These are phyloP conservation scores for Epichloe bromicola DNA, from an alignment of 2,329 filamentous ascomycete species.

Conservation along the genomic window DNA sequence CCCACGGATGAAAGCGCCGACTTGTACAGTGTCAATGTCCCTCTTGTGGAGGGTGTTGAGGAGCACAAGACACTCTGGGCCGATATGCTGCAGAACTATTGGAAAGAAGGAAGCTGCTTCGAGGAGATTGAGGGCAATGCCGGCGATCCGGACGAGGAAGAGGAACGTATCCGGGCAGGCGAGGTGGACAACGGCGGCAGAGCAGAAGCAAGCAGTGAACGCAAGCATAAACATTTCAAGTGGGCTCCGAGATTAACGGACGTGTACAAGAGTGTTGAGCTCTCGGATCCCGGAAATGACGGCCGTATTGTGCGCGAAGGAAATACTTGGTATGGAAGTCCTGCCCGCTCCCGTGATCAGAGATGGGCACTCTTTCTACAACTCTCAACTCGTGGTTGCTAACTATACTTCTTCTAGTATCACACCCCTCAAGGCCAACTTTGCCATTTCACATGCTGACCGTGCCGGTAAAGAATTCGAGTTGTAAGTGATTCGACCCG, in stretches of 20 bases:
- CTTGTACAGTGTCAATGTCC: conserved; percentile 86
- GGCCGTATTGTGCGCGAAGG: conserved; percentile 87
- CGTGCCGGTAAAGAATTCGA: conserved; percentile 56
- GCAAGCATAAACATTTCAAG: conserved; percentile 81
- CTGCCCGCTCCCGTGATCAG: not conserved
- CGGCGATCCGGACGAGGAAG: conserved; percentile 54
- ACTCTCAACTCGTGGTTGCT: conserved; percentile 2
- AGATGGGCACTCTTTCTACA: not conserved
- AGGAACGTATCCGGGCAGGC: conserved; percentile 58
- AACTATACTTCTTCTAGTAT: conserved; percentile 40
- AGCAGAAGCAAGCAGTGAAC: conserved; percentile 22
- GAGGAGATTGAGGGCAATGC: conserved; percentile 58
- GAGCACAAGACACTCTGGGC: conserved; percentile 67
- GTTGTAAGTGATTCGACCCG: conserved; percentile 26
- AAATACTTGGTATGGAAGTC: conserved; percentile 56
- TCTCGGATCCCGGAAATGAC: conserved; percentile 69
- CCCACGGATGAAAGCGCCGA: conserved; percentile 52
- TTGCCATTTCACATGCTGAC: conserved; percentile 48
- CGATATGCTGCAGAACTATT: conserved; percentile 79
- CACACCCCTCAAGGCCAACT: conserved; percentile 84
- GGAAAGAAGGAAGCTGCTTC: conserved; percentile 77
- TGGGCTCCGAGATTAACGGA: conserved; percentile 84
- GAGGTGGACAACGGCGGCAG: conserved; percentile 21
- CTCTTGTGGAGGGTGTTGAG: conserved; percentile 65
- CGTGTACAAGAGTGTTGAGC: conserved; percentile 77